A percentile compares a stretch with the other conserved stretches of the same genome.
Conservation (phyloP, 2,329 filamentous ascomycete species). For the Sarocladium kiliense region DNA sequence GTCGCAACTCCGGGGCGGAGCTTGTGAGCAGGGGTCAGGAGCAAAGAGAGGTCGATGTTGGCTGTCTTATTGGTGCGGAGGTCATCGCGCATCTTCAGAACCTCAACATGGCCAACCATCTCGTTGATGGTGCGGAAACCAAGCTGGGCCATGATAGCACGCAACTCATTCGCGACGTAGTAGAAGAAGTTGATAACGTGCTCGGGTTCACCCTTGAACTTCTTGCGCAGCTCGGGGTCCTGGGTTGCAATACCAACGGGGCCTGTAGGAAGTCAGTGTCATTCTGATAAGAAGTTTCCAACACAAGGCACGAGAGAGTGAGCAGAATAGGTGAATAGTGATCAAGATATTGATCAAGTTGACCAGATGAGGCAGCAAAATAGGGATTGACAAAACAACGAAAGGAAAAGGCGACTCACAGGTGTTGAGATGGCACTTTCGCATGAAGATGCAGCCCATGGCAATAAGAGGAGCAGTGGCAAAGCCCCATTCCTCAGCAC, state of each 20-base stretch:
- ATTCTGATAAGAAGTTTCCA: too few species aligned
- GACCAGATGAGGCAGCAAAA: too few species aligned
- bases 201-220: constrained; percentile 88
- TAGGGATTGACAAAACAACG: constrained; percentile 11
- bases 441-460: constrained; percentile 95
- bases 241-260: constrained; percentile 95
- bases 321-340: too few species aligned
- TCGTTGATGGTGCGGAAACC: constrained; percentile 95
- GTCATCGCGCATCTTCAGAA: constrained; percentile 81
- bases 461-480: constrained; percentile 92
- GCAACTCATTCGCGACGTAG: constrained; percentile 91
- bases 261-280: constrained; percentile 51
- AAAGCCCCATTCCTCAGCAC: constrained; percentile 98
- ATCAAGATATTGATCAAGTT: too few species aligned
- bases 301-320: too few species aligned
- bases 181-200: constrained; percentile 99
- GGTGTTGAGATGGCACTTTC: constrained; percentile 56
- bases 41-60: constrained; percentile 89
- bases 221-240: constrained; percentile 88
- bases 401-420: too few species aligned
- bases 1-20: constrained; percentile 90
- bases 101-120: constrained; percentile 91
- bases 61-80: constrained; percentile 82
- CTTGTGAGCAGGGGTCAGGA: constrained; percentile 92
- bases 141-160: constrained; percentile 93